These are phyloP conservation scores for Eimeria tenella DNA, from an alignment of 169 alveolate species.

Conservation along the genomic window DNA sequence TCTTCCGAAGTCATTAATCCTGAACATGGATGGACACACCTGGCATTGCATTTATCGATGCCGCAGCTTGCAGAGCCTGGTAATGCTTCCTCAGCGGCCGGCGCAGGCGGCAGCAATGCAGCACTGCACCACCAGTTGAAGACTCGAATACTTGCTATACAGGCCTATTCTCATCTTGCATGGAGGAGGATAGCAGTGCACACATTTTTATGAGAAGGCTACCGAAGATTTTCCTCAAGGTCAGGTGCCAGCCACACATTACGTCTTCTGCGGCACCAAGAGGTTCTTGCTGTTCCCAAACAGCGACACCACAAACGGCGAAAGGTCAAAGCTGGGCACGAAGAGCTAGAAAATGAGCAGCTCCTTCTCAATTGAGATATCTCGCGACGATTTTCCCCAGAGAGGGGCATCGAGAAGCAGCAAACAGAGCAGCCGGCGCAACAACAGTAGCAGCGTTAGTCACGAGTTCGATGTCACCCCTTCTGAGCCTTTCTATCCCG, in stretches of 20 bases:
- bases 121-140: too few relatives aligned
- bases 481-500: conserved; percentile 5
- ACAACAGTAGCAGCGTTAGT: conserved; percentile 49
- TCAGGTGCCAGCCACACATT: neutral
- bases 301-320: neutral
- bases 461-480: conserved; percentile 45
- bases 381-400: conserved; percentile 33
- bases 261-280: neutral
- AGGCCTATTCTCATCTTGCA: neutral
- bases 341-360: conserved; percentile 28
- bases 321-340: neutral
- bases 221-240: neutral
- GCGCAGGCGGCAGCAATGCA: too few relatives aligned
- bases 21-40: too few relatives aligned
- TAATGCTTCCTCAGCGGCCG: too few relatives aligned
- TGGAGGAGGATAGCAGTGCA: conserved; percentile 12
- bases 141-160: too few relatives aligned
- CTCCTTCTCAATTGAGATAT: conserved; percentile 50
- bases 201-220: too few relatives aligned
- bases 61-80: too few relatives aligned
- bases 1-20: too few relatives aligned
- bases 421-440: conserved; percentile 16
- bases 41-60: too few relatives aligned
- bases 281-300: neutral
- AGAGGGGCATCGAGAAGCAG: conserved; percentile 37